Conservation (phyloP, 2,329 filamentous ascomycete genomes). For the Arachnomyces sp. region DNA sequence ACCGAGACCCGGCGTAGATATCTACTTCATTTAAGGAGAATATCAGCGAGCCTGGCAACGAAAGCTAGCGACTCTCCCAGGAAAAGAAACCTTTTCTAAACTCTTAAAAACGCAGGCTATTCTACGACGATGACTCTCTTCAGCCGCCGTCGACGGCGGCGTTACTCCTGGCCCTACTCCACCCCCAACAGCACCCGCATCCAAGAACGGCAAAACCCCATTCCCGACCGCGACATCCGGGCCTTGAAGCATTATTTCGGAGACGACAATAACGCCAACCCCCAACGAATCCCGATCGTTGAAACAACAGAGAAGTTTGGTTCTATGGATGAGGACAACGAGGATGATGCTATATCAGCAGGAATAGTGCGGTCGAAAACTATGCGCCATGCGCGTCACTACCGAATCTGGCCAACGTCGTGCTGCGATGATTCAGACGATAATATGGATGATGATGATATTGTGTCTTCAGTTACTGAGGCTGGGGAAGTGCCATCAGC, state of each 20-base stretch:
- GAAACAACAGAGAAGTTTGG: constrained; percentile 16
- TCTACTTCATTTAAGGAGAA: too few species aligned
- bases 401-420: constrained; percentile 4
- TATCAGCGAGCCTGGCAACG: too few species aligned
- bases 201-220: constrained; percentile 15
- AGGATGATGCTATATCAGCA: constrained; percentile 26
- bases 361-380: constrained; percentile 23
- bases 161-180: constrained; percentile 32
- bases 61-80: too few species aligned
- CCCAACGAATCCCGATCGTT: constrained; percentile 9
- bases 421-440: constrained; percentile 14
- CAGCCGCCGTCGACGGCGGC: constrained; percentile 22
- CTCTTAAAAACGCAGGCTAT: too few species aligned
- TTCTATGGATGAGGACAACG: constrained; percentile 7
- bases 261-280: background rate
- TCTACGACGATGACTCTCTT: constrained; percentile 18
- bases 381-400: constrained; percentile 6
- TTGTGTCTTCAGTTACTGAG: constrained; percentile 13
- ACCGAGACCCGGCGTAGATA: too few species aligned
- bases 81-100: too few species aligned
- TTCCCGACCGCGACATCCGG: constrained; percentile 9
- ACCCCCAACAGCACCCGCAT: constrained; percentile 16
- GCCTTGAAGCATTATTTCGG: constrained; percentile 8
- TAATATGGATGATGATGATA: constrained; percentile 4
- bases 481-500: constrained; percentile 10